Percentiles rank a stretch among this genome's conserved stretches.
Evolutionary conservation across 2,329 filamentous ascomycete species (phyloP).

Genomic region (Alternaria incomplexa): DNA sequence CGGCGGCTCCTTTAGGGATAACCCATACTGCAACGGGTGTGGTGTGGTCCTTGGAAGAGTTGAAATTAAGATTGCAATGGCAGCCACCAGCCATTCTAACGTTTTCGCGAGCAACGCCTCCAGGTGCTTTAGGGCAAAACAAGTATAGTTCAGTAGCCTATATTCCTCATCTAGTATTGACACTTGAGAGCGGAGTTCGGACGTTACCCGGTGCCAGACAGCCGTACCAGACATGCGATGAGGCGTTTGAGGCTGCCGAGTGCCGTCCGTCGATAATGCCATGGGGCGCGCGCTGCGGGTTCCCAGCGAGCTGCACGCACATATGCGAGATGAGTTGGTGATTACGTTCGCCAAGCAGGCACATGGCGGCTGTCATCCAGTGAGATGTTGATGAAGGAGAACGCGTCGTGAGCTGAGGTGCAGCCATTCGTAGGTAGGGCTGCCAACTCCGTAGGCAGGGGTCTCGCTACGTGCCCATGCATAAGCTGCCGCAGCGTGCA

Average conservation of each 20-base stretch:
- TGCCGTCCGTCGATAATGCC: neutral
- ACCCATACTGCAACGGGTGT: slow-evolving; percentile 30
- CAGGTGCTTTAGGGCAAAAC: slow-evolving; percentile 13
- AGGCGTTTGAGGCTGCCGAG: neutral
- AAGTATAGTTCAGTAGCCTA: slow-evolving; percentile 15
- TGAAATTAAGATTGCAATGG: slow-evolving; percentile 37
- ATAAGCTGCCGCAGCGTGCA: slow-evolving; percentile 17
- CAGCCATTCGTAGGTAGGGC: slow-evolving; percentile 20
- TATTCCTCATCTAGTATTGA: slow-evolving; percentile 18
- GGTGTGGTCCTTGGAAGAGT: slow-evolving; percentile 16
- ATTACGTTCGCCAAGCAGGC: slow-evolving; percentile 4
- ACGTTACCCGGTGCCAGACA: slow-evolving; percentile 7
- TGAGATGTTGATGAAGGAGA: slow-evolving; percentile 23
- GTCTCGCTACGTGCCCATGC: slow-evolving; percentile 6
- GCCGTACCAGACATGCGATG: neutral
- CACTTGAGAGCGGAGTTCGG: slow-evolving; percentile 22
- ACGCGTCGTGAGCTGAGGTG: slow-evolving; percentile 17
- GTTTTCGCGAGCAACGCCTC: slow-evolving; percentile 13
- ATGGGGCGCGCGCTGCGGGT: neutral
- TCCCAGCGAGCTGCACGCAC: slow-evolving; percentile 13
- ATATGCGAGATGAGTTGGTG: slow-evolving; percentile 11
- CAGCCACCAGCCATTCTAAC: slow-evolving; percentile 26
- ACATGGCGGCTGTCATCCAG: slow-evolving; percentile 6
- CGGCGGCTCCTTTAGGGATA: slow-evolving; percentile 25
- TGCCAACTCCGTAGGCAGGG: slow-evolving; percentile 5